Base-by-base conservation (phyloP, 331 rosid genomes). In the Quercus phellos region DNA sequence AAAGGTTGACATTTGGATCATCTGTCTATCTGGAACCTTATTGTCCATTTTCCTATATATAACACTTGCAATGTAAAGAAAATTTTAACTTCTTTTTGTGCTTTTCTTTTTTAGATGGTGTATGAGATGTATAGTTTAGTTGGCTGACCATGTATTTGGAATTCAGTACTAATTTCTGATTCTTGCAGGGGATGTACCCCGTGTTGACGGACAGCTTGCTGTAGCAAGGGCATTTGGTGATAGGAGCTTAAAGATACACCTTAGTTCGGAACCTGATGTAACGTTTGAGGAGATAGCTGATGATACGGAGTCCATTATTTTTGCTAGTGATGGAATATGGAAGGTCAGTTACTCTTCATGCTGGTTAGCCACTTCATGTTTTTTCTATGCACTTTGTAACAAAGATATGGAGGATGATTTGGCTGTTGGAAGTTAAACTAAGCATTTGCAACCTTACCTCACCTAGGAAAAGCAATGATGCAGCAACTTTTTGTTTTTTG, bases 311-410 rank as follows among this genome's bases (percentile, higher is more conserved):
- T 84, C 80, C 83, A 77, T 90, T 64, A 84, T 90, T 72, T 81
- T 90, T 74, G 94, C 92, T 4, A 90, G 94, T 72, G 92, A 90
- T 77, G 91, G 94, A 51, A 81, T 90, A 51, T 90, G 94, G 91
- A 90, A 88, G 94, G 91, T 90, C 64, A 55, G 80, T 56, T 66
- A 43, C 59, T 12, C 54, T 32, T 16, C 24, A 22, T 43, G 8
- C 55, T 38, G 21, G 54, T 54, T 55, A 9, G 14, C 51, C 12
- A 4, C 64, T 70, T 24, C 76, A 10, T 78, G 29, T 18, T 43
- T 10, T 19, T 56, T 27, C 70, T 70, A 66, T 34, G 17, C 4
- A 77, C 30, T 18, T 54, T 42, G 43, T 42, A 8, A 22, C 5
- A 27, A 35, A 35, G 46, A 14, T 12, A 35, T 35, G 53, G 53